Base-by-base conservation (phyloP, 352 stramenopile species). In the Phytophthora foliorum region DNA sequence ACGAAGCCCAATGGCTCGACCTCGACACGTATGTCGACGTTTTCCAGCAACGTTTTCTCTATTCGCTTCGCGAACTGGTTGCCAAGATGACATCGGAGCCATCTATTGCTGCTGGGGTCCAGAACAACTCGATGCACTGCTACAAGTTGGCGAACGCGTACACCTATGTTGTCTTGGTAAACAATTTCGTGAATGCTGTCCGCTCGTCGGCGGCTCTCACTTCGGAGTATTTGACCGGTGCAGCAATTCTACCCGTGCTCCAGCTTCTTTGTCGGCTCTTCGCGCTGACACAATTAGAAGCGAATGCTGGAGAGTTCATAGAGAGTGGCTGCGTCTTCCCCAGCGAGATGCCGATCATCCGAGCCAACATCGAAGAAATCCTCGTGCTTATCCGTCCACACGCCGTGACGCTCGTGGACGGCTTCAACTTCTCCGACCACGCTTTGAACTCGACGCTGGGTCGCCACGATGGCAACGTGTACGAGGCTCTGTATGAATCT, bases 391-490 rank as follows among this genome's bases (percentile, higher is more conserved):
- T 94, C 42, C 85, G 86, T 9, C 71, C 76, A 7, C 80, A 95
- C 49, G 88, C 85, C n/a, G 85, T 95, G 39, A 74, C 74, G 51
- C 81, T 94, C 24, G 83, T 88, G 27, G 86, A 95, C 39, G 82
- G 81, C 17, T 95, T 92, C 72, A 89, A 93, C 68, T 93, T 94
- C 64, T 89, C 83, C 11, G 88, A 94, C 66, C 72, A 86, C 56
- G 27, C 59, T 45, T 60, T 95, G 39, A 94, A 94, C 80, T 91
- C 86, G 70, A 81, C 81, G 27, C 69, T 95, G 31, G 88, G 88
- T 24, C 81, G 85, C 56, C 89, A 82, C 49, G 83, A 94, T 54
- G 88, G 86, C 19, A 80, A 89, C 13, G 77, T 92, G 44, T 94
- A 96, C 75, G 79, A 91, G 44, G 81, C 82, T 56, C 57, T 92